A percentile compares a stretch with the other conserved stretches of the same genome.
These are phyloP conservation scores for Cryptococcus amylolentus DNA, from an alignment of 1,284 basidiomycete species.

Conservation along the genomic window DNA sequence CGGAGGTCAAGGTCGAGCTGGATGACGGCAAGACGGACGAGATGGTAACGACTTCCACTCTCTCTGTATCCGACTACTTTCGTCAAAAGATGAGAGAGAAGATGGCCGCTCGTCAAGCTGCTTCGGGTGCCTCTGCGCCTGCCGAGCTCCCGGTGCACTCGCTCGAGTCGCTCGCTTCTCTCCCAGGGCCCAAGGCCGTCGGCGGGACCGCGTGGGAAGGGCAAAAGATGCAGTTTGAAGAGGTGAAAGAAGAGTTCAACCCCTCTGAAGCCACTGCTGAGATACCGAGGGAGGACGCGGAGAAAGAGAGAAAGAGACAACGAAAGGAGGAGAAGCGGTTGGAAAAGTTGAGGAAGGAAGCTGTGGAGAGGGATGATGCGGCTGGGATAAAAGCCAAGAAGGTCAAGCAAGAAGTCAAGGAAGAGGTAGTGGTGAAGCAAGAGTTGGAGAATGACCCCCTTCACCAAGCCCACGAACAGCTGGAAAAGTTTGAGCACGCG, in stretches of 20 bases:
- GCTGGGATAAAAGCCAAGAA: conserved; percentile 17
- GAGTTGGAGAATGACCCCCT: conserved; percentile 7
- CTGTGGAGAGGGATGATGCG: conserved; percentile 9
- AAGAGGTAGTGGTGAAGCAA: not conserved
- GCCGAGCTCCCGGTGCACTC: conserved; percentile 6
- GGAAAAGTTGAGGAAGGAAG: not conserved
- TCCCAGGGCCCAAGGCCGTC: conserved; percentile 18
- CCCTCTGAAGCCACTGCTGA: conserved; percentile 8
- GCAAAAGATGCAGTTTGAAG: conserved; percentile 32
- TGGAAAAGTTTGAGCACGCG: conserved; percentile 8
- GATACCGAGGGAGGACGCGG: conserved; percentile 14
- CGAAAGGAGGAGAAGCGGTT: conserved; percentile 11
- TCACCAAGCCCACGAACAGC: conserved; percentile 4
- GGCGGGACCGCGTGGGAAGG: conserved; percentile 41
- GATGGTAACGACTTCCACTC: conserved; percentile 32
- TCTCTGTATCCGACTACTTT: conserved; percentile 49
- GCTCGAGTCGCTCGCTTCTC: not conserved
- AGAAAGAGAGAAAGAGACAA: conserved; percentile 13
- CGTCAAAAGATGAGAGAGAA: conserved; percentile 47
- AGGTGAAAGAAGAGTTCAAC: conserved; percentile 13
- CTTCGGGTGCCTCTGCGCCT: not conserved
- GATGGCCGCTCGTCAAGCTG: conserved; percentile 37
- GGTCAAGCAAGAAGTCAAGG: conserved; percentile 12
- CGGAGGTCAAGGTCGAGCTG: conserved; percentile 3
- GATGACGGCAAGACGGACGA: conserved; percentile 28